phyloP scores from a whole-genome alignment of 805 yeast genomes.

The Geotrichum ghanense region DNA sequence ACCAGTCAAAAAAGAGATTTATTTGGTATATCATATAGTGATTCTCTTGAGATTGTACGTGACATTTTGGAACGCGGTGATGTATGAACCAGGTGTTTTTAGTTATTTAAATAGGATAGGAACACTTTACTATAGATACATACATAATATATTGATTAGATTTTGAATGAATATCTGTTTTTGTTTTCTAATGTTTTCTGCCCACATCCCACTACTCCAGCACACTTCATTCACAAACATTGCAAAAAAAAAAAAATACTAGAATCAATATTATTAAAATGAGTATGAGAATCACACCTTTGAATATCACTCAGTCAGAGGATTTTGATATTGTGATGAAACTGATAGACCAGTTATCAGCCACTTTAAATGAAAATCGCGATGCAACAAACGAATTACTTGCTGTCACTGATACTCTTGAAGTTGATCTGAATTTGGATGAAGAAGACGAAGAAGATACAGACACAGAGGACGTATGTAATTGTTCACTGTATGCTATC shows the following conservation, averaged over 20 bases:
- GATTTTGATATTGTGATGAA: slow-evolving; percentile 19
- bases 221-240: no score
- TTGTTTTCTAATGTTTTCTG: no score
- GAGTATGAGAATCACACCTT: neutral
- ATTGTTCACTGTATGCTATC: slow-evolving; percentile 5
- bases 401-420: slow-evolving; percentile 12
- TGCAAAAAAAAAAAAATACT: no score
- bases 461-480: slow-evolving; percentile 7
- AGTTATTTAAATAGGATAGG: no score
- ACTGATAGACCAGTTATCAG: slow-evolving; percentile 16
- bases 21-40: neutral
- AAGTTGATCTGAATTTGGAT: slow-evolving; percentile 4
- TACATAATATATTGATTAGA: no score
- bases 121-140: no score
- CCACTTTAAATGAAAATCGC: slow-evolving; percentile 14
- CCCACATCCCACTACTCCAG: no score
- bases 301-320: slow-evolving; percentile 17
- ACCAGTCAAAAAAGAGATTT: neutral
- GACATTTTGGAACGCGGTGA: neutral
- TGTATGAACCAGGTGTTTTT: no score
- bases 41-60: neutral
- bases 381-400: slow-evolving; percentile 14
- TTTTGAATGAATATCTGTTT: no score
- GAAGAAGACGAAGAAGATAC: slow-evolving; percentile 6
- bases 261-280: no score